A percentile compares a stretch with the other conserved stretches of the same genome.
phyloP scores from a whole-genome alignment of 352 stramenopile genomes.

The Saprolegnia parasitica region DNA sequence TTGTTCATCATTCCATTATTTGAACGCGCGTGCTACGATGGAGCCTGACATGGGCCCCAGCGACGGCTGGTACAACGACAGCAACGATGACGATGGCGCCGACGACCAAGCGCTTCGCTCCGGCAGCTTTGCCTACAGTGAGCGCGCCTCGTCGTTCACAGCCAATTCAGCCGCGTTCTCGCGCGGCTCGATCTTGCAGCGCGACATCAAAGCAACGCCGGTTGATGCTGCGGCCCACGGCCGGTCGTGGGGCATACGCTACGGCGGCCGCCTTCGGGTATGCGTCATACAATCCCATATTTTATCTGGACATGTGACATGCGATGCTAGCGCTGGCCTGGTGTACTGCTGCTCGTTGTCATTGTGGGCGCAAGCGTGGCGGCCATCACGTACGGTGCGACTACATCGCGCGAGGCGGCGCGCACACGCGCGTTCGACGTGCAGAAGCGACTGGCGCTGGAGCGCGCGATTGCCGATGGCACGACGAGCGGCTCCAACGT shows the following conservation, averaged over 20 bases:
- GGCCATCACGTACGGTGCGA: slow-evolving; percentile 31
- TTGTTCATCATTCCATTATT: background rate
- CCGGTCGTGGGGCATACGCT: background rate
- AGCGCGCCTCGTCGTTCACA: background rate
- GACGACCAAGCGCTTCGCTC: background rate
- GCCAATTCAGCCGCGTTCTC: background rate
- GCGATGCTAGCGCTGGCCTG: slow-evolving; percentile 34
- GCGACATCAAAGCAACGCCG: slow-evolving; percentile 4
- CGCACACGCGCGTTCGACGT: slow-evolving; percentile 28
- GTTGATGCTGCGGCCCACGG: slow-evolving; percentile 6
- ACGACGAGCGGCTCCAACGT: background rate
- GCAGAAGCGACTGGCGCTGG: slow-evolving; percentile 29
- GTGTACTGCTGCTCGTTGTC: slow-evolving; percentile 35
- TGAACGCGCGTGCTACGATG: background rate
- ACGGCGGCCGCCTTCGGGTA: slow-evolving; percentile 17
- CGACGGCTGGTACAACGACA: background rate
- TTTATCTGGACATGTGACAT: too few species aligned
- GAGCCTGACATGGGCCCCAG: background rate
- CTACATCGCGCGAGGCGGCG: slow-evolving; percentile 14
- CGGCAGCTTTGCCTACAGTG: slow-evolving; percentile 3
- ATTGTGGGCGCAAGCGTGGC: slow-evolving; percentile 27
- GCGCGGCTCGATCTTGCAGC: slow-evolving; percentile 9
- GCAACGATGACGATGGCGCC: too few species aligned
- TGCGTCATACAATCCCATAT: background rate
- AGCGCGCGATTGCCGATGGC: slow-evolving; percentile 3